A percentile compares a stretch with the other conserved stretches of the same genome.
Evolutionary conservation across 352 stramenopile species (phyloP).

Genomic region (Phytophthora europaea): DNA sequence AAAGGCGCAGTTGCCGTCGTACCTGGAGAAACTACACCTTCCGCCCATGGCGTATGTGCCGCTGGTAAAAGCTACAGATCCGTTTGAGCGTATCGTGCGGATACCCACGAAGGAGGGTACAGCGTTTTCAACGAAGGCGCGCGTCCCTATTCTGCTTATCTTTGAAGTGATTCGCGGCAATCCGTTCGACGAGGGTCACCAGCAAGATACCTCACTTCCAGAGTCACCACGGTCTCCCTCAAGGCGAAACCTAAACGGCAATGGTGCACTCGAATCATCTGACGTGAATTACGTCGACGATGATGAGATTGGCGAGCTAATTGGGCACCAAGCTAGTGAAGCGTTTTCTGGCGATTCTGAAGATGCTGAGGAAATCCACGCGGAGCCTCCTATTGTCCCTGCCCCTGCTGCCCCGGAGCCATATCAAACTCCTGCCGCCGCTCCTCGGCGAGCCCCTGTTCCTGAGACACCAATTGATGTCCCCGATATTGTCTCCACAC

Average conservation of each 20-base stretch:
- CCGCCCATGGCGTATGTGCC: constrained; percentile 92
- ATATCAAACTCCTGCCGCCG: constrained; percentile 24
- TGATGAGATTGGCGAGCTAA: constrained; percentile 80
- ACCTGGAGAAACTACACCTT: constrained; percentile 85
- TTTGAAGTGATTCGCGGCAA: constrained; percentile 91
- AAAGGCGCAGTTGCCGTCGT: constrained; percentile 80
- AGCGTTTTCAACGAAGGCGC: constrained; percentile 89
- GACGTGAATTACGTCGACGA: constrained; percentile 82
- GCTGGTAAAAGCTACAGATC: constrained; percentile 88
- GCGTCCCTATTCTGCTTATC: constrained; percentile 89
- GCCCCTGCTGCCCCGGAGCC: constrained; percentile 16
- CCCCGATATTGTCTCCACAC: constrained; percentile 62
- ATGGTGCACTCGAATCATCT: constrained; percentile 50
- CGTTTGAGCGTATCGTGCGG: constrained; percentile 88
- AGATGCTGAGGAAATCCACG: constrained; percentile 39
- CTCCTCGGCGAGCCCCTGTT: constrained; percentile 38
- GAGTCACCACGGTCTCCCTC: constrained; percentile 70
- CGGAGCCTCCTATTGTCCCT: constrained; percentile 17
- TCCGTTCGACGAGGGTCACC: constrained; percentile 62
- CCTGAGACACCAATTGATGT: constrained; percentile 82
- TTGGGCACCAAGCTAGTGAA: constrained; percentile 76
- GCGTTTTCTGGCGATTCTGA: constrained; percentile 53
- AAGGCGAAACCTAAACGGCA: constrained; percentile 44
- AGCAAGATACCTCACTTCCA: constrained; percentile 38
- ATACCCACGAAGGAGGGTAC: constrained; percentile 90